Evolutionary conservation across 306 rosid genomes (phyloP), one percentile per base, ranked within the genome.

Genomic region (Adenanthera pavonina): DNA sequence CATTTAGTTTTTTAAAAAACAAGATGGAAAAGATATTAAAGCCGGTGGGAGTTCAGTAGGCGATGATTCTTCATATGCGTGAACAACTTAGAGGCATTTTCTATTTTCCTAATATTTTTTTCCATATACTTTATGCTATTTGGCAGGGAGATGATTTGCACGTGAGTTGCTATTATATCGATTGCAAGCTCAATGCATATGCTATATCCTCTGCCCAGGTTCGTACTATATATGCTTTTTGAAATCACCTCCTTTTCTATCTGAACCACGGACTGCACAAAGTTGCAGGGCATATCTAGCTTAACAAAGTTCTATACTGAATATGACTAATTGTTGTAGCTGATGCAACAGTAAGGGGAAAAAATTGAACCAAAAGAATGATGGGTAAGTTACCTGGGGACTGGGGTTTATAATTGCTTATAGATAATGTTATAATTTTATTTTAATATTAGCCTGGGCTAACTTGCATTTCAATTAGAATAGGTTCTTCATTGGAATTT

Each of bases 161-260:
- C 13, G 95, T 95, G 80, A 89, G 89, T 76, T 95, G 99, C 88
- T 95, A 90, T 85, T 95, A 91, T 81, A 88, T 95, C 78, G 99
- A 95, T 78, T 57, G 77, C 81, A 85, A 86, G 73, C 91, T 90
- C 76, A 93, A 95, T 73, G 97, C 97, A 6, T 88, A 60, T 76
- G 97, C 93, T 74, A 95, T 95, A 86, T 95, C 97, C 25, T 85
- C 97, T 56, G 94, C 98, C 78, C 97, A 92, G 97, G 98, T 92
- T 82, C 64, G 90, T 81, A 30, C 33, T 0, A 40, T 76, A 57
- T 46, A 54, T 77, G 76, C 64, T 70, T 81, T 48, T 20, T 33
- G 15, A 54, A 78, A 70, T 40, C 71, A 14, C 13, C 56, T 67
- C 20, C 12, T 67, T 80, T 80, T 72, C 44, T 30, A 46, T 40